Evolutionary conservation across 179 eudicot genomes (phyloP), one percentile per base, ranked within the genome.

Genomic region (Silene vulgaris): DNA sequence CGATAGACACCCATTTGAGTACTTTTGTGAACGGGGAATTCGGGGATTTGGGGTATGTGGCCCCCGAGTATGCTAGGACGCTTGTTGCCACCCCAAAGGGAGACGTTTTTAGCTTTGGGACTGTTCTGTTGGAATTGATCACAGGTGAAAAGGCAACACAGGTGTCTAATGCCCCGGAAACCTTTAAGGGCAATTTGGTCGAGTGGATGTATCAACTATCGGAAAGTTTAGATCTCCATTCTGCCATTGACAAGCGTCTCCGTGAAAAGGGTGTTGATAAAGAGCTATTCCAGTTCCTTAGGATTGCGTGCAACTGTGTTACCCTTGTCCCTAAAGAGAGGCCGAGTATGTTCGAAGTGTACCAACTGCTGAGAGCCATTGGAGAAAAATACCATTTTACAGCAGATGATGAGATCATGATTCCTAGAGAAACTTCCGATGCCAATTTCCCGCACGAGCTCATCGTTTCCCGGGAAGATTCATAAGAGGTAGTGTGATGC

Each of bases 1-100:
- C 97, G 0, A 78, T 91, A 17, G 98, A 88, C 76, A 89, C 96
- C 3, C 97, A 93, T 78, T 73, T 93, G 84, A 91, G 96, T 69
- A 91, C 97, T 14, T 89, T 88, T 20, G 98, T 93, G 77, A 91
- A 91, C 26, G 97, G 97, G 19, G 97, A 89, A 76, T 92, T 92
- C 32, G 97, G 97, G 0, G 97, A 92, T 75, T 74, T 89, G 68
- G 98, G 98, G 28, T 93, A 91, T 61, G 91, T 93, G 9, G 98
- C 98, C 60, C 97, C 98, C 0, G 98, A 91, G 71, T 91, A 91
- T 48, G 70, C 88, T 9, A 81, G 95, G 37, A 93, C 91, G 5
- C 90, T 91, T 0, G 80, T 90, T 29, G 97, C 97, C 50, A 93
- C 97, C 8, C 95, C 96, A 2, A 91, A 91, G 75, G 97, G 97